Evolutionary conservation across 148 eudicot genomes (phyloP).

Genomic region (Vaccinium myrtillus): DNA sequence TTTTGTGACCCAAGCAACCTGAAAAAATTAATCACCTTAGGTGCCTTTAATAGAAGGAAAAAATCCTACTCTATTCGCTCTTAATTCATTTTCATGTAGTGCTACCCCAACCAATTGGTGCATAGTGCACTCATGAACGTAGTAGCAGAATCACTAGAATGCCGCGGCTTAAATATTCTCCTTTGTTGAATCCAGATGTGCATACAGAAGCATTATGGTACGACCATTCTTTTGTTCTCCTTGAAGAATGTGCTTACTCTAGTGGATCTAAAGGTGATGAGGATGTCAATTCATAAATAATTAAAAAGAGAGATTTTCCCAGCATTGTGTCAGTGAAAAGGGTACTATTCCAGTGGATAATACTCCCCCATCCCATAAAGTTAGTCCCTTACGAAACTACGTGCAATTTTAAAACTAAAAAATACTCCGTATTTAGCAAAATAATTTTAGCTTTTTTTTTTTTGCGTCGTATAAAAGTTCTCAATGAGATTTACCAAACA

Average conservation of each 20-base stretch:
- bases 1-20: constrained; percentile 99
- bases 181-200: background rate
- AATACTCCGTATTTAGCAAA: no score
- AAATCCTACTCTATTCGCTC: background rate
- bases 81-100: background rate
- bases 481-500: no score
- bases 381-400: no score
- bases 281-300: background rate
- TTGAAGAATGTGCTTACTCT: background rate
- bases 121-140: background rate
- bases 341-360: no score
- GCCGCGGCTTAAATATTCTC: background rate
- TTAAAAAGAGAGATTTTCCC: background rate
- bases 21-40: constrained; percentile 11
- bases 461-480: no score
- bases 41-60: background rate
- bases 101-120: background rate
- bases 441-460: no score
- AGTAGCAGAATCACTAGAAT: background rate
- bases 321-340: background rate
- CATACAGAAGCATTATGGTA: background rate
- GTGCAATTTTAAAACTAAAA: no score
- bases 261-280: background rate
- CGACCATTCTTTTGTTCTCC: background rate
- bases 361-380: no score